These are phyloP conservation scores for Alternaria burnsii DNA, from an alignment of 2,329 filamentous ascomycete genomes.

Conservation along the genomic window DNA sequence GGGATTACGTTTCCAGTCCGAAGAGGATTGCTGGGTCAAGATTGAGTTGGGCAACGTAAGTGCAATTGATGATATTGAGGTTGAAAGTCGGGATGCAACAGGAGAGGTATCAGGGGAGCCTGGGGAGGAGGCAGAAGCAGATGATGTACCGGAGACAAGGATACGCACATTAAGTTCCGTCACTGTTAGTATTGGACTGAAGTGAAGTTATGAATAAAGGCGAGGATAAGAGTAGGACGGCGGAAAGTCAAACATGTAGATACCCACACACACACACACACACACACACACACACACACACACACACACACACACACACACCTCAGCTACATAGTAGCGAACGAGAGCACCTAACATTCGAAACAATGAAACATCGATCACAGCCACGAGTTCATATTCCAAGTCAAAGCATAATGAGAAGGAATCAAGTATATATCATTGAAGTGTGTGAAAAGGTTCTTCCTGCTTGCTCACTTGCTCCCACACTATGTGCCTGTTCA, in stretches of 20 bases:
- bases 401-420: not conserved
- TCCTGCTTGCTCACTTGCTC: constrained; percentile 8
- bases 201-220: constrained; percentile 17
- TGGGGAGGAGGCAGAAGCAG: constrained; percentile 32
- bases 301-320: not conserved
- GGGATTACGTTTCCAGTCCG: constrained; percentile 70
- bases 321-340: constrained; percentile 16
- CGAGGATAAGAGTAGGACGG: not conserved
- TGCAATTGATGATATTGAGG: constrained; percentile 73
- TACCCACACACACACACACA: not conserved
- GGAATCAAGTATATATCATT: constrained; percentile 46
- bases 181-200: constrained; percentile 44
- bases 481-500: not conserved
- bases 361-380: not conserved
- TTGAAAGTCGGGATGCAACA: constrained; percentile 11
- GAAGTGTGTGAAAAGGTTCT: constrained; percentile 28
- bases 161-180: constrained; percentile 48
- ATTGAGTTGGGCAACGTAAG: constrained; percentile 69
- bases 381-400: not conserved
- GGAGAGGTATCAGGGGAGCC: constrained; percentile 23
- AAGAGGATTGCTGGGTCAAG: constrained; percentile 66
- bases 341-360: not conserved
- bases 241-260: not conserved
- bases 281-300: not conserved
- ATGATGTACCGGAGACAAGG: constrained; percentile 53